Conservation (phyloP, 2,329 filamentous ascomycete species). For the Diaporthe sp. region DNA sequence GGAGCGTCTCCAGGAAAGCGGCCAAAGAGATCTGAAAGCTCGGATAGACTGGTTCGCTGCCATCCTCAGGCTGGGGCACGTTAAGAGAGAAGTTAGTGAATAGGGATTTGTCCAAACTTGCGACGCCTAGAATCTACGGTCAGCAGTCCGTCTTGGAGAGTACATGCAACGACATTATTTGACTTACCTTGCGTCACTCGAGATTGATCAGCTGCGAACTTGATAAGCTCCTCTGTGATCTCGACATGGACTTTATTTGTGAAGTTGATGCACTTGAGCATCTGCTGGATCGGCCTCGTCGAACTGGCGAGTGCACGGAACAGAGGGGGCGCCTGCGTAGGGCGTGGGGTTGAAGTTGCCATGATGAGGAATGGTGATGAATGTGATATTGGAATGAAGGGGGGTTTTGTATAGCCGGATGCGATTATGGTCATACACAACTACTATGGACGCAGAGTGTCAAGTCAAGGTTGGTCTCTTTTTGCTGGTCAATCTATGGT, state of each 20-base stretch:
- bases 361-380: constrained; percentile 36
- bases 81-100: constrained; percentile 89
- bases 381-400: neutral
- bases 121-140: constrained; percentile 66
- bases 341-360: constrained; percentile 36
- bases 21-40: constrained; percentile 89
- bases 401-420: constrained; percentile 1
- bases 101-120: constrained; percentile 88
- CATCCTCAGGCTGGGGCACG: constrained; percentile 56
- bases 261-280: constrained; percentile 70
- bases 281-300: constrained; percentile 79
- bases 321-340: constrained; percentile 57
- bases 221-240: constrained; percentile 86
- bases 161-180: constrained; percentile 26
- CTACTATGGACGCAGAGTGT: constrained; percentile 33
- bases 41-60: constrained; percentile 63
- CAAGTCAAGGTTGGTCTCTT: constrained; percentile 43
- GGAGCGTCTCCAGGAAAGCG: constrained; percentile 91
- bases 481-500: constrained; percentile 55
- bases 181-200: constrained; percentile 88
- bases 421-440: constrained; percentile 38
- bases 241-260: constrained; percentile 73
- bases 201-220: constrained; percentile 89
- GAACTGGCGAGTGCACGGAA: constrained; percentile 85
- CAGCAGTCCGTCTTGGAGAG: constrained; percentile 49